These are phyloP conservation scores for Calonectria leucothoes DNA, from an alignment of 2,329 filamentous ascomycete genomes.

Conservation along the genomic window DNA sequence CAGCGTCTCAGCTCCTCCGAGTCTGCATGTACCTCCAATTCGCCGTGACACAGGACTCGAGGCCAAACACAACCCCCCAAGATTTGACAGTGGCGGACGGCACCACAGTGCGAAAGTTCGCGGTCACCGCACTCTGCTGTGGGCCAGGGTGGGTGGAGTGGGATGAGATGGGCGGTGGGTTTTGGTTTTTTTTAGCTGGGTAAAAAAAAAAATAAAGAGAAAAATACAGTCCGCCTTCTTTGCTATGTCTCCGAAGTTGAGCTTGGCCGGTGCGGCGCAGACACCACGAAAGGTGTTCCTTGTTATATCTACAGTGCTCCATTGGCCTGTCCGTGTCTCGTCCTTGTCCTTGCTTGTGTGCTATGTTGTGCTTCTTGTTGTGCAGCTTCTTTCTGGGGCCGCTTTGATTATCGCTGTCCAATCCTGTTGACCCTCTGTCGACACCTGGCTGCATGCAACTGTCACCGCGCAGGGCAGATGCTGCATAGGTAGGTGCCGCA, in stretches of 20 bases:
- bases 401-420: slow-evolving; percentile 24
- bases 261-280: background rate
- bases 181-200: slow-evolving; percentile 16
- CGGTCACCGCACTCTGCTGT: slow-evolving; percentile 14
- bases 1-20: background rate
- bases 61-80: background rate
- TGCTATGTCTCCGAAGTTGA: background rate
- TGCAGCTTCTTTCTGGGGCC: slow-evolving; percentile 33
- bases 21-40: background rate
- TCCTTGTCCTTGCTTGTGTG: slow-evolving; percentile 17
- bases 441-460: slow-evolving; percentile 12
- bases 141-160: slow-evolving; percentile 16
- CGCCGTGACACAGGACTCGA: background rate
- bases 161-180: slow-evolving; percentile 17
- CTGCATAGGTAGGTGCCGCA: background rate
- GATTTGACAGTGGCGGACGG: slow-evolving; percentile 27
- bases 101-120: slow-evolving; percentile 37
- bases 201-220: background rate
- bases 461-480: slow-evolving; percentile 5
- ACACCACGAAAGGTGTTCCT: background rate
- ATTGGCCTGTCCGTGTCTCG: slow-evolving; percentile 14
- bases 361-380: slow-evolving; percentile 41
- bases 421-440: slow-evolving; percentile 17
- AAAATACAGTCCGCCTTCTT: background rate
- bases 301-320: slow-evolving; percentile 2